Evolutionary conservation across 108 stramenopile genomes (phyloP).

Genomic region (Epithemia pelagica): DNA sequence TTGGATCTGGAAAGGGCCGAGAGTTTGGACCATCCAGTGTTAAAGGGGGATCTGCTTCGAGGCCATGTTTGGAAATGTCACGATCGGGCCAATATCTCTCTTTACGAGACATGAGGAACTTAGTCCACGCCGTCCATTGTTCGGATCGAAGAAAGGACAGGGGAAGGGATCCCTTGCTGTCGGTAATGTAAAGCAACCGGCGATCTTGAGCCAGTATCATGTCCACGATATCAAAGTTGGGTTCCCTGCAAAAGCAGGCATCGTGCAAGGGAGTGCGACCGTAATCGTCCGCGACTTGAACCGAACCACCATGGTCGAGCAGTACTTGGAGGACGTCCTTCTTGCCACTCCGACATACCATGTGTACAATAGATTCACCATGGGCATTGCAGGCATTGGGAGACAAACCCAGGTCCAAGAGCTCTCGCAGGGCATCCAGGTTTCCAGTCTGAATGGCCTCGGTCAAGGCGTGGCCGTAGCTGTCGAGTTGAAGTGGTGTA

Average conservation of each 20-base stretch:
- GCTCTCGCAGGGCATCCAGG: slow-evolving; percentile 23
- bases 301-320: slow-evolving; percentile 30
- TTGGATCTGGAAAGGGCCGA: slow-evolving; percentile 4
- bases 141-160: slow-evolving; percentile 58
- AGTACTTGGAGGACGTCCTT: slow-evolving; percentile 36
- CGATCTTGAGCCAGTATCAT: slow-evolving; percentile 29
- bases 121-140: slow-evolving; percentile 63
- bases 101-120: slow-evolving; percentile 45
- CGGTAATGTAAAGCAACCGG: slow-evolving; percentile 45
- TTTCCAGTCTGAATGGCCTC: slow-evolving; percentile 56
- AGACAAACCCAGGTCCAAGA: slow-evolving; percentile 50
- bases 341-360: slow-evolving; percentile 58
- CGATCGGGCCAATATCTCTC: slow-evolving; percentile 24
- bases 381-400: slow-evolving; percentile 82
- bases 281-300: slow-evolving; percentile 55
- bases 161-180: slow-evolving; percentile 57
- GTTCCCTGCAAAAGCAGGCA: slow-evolving; percentile 40
- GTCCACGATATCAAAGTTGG: slow-evolving; percentile 32
- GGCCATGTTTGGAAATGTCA: not conserved
- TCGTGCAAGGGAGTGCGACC: slow-evolving; percentile 63
- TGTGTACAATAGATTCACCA: slow-evolving; percentile 74
- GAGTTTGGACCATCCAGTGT: not conserved
- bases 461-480: slow-evolving; percentile 57
- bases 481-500: slow-evolving; percentile 55
- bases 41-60: slow-evolving; percentile 5